phyloP scores from a whole-genome alignment of 1,284 basidiomycete genomes.

The Phellinidium pouzarii region DNA sequence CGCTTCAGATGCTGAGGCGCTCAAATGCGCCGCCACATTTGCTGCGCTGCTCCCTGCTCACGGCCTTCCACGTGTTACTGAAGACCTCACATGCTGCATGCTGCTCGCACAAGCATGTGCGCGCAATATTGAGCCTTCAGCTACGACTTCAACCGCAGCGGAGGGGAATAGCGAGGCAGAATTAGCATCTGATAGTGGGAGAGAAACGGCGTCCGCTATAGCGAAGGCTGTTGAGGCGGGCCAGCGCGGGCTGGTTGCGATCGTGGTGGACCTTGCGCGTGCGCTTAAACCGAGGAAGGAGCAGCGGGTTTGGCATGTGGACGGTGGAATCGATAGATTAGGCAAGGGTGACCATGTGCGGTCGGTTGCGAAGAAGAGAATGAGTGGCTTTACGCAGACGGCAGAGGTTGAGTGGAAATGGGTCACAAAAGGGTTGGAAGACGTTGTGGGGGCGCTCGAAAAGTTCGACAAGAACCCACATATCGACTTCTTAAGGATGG shows the following conservation, averaged over 20 bases:
- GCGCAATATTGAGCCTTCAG: conserved; percentile 5
- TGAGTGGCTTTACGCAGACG: conserved; percentile 12
- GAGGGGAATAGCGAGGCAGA: background rate
- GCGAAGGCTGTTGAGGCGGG: too few relatives aligned
- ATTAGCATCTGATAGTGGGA: background rate
- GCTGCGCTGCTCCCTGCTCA: conserved; percentile 20
- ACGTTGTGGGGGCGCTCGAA: conserved; percentile 7
- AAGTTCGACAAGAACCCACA: background rate
- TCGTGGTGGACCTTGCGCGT: background rate
- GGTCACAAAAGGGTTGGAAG: conserved; percentile 3
- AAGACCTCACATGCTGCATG: conserved; percentile 16
- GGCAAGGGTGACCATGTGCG: conserved; percentile 1
- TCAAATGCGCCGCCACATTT: conserved; percentile 10
- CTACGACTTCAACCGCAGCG: background rate
- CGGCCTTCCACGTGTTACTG: conserved; percentile 17
- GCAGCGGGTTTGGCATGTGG: background rate
- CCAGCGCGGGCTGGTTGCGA: background rate
- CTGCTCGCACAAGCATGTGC: conserved; percentile 20
- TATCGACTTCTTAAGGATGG: background rate
- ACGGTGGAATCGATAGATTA: background rate
- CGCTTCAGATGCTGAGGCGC: too few relatives aligned
- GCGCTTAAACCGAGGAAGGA: background rate
- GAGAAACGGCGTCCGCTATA: too few relatives aligned
- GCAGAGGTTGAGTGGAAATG: conserved; percentile 9
- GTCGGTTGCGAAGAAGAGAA: background rate